These are phyloP conservation scores for Lasiosphaeriaceae sp. DNA, from an alignment of 495 filamentous ascomycete genomes.

Conservation along the genomic window DNA sequence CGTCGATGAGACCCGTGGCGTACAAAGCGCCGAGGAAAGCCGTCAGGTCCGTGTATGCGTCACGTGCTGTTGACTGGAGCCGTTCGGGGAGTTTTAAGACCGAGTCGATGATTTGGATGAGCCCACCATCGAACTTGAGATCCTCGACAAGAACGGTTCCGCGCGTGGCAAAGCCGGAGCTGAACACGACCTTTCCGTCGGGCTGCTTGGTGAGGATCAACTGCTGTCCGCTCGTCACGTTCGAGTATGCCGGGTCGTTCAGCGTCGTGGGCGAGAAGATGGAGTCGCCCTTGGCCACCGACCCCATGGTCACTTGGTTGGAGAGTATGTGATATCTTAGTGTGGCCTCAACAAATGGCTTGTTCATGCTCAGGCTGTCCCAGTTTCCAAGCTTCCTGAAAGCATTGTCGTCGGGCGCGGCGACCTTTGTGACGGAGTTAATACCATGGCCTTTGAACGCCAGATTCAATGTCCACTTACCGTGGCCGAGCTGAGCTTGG, in stretches of 20 bases:
- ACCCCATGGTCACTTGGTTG: constrained; percentile 5
- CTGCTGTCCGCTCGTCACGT: constrained; percentile 25
- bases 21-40: constrained; percentile 34
- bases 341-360: constrained; percentile 2
- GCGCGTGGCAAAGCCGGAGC: constrained; percentile 25
- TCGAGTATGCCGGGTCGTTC: constrained; percentile 13
- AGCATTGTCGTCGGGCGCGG: constrained; percentile 24
- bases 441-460: background rate
- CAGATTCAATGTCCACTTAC: background rate
- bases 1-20: constrained; percentile 26
- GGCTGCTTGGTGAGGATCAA: constrained; percentile 29
- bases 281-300: constrained; percentile 23
- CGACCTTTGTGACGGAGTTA: constrained; percentile 2
- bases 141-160: constrained; percentile 26
- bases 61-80: constrained; percentile 19
- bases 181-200: constrained; percentile 22
- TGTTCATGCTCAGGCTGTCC: constrained; percentile 2
- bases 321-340: constrained; percentile 25
- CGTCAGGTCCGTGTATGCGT: constrained; percentile 24
- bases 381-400: constrained; percentile 23
- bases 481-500: background rate
- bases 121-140: constrained; percentile 20
- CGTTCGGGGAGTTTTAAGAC: constrained; percentile 25
- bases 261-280: constrained; percentile 49
- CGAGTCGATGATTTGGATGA: constrained; percentile 29